Evolutionary conservation across 441 rosid species (phyloP).

Genomic region (Populus hybrid): DNA sequence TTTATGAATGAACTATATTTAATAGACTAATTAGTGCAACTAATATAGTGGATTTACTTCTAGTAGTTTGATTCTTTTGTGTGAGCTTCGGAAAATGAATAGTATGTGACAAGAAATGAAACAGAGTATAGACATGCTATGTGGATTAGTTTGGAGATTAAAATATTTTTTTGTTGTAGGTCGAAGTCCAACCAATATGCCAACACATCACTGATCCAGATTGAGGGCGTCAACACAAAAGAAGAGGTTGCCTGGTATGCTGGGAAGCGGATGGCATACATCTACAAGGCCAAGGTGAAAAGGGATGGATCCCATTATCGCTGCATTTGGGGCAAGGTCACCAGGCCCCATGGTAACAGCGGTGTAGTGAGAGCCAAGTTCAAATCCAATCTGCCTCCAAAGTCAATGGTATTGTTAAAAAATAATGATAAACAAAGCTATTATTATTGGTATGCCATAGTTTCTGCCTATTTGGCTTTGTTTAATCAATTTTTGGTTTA

Average conservation of each 20-base stretch:
- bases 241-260: conserved; percentile 74
- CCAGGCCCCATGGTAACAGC: conserved; percentile 79
- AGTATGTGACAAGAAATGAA: background rate
- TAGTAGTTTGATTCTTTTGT: background rate
- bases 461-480: background rate
- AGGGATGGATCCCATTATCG: conserved; percentile 66
- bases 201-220: conserved; percentile 63
- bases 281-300: conserved; percentile 79
- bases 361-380: conserved; percentile 81
- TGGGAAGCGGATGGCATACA: conserved; percentile 74
- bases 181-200: conserved; percentile 87
- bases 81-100: background rate
- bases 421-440: background rate
- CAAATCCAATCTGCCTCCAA: conserved; percentile 78
- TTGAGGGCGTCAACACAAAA: conserved; percentile 80
- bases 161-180: conserved; percentile 26
- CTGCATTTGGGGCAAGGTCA: conserved; percentile 83
- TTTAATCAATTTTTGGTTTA: background rate
- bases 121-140: background rate
- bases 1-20: background rate
- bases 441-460: background rate
- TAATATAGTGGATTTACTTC: background rate
- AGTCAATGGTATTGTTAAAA: conserved; percentile 52
- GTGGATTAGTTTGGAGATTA: background rate
- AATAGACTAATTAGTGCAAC: background rate